Conservation (phyloP, 2,329 filamentous ascomycete species). For the Pestalotiopsis sp. region DNA sequence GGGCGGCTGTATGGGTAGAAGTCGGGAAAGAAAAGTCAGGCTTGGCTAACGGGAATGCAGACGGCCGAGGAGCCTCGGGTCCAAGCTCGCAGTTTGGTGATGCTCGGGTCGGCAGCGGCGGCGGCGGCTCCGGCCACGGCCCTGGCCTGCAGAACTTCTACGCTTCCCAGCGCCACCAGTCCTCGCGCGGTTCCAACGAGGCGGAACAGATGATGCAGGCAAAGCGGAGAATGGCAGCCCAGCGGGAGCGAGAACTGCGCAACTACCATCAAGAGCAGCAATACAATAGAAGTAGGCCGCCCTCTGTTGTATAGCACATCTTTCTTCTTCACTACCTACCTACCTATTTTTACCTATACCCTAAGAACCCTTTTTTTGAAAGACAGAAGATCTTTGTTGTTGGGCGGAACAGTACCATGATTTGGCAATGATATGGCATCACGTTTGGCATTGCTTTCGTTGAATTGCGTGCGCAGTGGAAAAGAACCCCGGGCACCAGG, state of each 20-base stretch:
- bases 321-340: constrained; percentile 14
- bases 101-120: constrained; percentile 63
- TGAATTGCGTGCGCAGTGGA: constrained; percentile 4
- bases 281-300: constrained; percentile 98
- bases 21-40: not conserved
- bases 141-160: constrained; percentile 93
- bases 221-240: constrained; percentile 98
- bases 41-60: constrained; percentile 46
- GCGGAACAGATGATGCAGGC: constrained; percentile 99
- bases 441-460: constrained; percentile 10
- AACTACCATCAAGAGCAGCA: constrained; percentile 99
- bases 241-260: constrained; percentile 97
- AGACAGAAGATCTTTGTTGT: not conserved
- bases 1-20: constrained; percentile 14
- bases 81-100: constrained; percentile 77
- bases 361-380: not conserved
- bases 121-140: constrained; percentile 48
- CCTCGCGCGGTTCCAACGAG: constrained; percentile 81
- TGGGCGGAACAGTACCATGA: not conserved
- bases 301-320: constrained; percentile 70
- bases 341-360: constrained; percentile 13
- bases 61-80: constrained; percentile 69
- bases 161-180: constrained; percentile 88
- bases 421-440: not conserved
- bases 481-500: not conserved